These are phyloP conservation scores for Ganoderma resinaceum DNA, from an alignment of 1,284 basidiomycete genomes.

Conservation along the genomic window DNA sequence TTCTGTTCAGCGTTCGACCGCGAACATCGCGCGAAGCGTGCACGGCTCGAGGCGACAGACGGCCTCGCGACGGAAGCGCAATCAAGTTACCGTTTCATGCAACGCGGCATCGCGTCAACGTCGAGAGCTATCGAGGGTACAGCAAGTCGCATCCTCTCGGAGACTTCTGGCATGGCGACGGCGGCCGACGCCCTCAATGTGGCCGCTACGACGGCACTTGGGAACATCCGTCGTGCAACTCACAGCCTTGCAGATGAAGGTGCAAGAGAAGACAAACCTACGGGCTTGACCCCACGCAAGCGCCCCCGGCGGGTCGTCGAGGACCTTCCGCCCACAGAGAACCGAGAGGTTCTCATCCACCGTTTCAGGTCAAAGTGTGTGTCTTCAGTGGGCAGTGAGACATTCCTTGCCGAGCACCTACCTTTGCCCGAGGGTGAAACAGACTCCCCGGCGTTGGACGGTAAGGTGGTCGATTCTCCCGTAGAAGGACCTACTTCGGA, in stretches of 20 bases:
- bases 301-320: slow-evolving; percentile 71
- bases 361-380: slow-evolving; percentile 50
- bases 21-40: slow-evolving; percentile 67
- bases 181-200: slow-evolving; percentile 50
- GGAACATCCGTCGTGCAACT: slow-evolving; percentile 56
- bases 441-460: slow-evolving; percentile 22
- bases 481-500: slow-evolving; percentile 31
- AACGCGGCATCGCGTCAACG: slow-evolving; percentile 56
- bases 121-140: slow-evolving; percentile 58
- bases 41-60: slow-evolving; percentile 65
- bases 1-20: slow-evolving; percentile 60
- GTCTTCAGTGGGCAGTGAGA: slow-evolving; percentile 43
- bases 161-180: slow-evolving; percentile 51
- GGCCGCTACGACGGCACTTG: slow-evolving; percentile 49
- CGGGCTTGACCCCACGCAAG: slow-evolving; percentile 77
- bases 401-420: slow-evolving; percentile 42
- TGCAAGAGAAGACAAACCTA: slow-evolving; percentile 64
- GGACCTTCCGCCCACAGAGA: slow-evolving; percentile 72
- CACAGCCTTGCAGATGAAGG: slow-evolving; percentile 64
- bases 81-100: slow-evolving; percentile 56
- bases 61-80: slow-evolving; percentile 57
- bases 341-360: slow-evolving; percentile 62
- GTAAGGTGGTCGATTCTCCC: slow-evolving; percentile 29
- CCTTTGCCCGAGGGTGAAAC: slow-evolving; percentile 32
- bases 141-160: slow-evolving; percentile 50